Conservation (phyloP, 495 filamentous ascomycete species). For the Filosporella fistucella region DNA sequence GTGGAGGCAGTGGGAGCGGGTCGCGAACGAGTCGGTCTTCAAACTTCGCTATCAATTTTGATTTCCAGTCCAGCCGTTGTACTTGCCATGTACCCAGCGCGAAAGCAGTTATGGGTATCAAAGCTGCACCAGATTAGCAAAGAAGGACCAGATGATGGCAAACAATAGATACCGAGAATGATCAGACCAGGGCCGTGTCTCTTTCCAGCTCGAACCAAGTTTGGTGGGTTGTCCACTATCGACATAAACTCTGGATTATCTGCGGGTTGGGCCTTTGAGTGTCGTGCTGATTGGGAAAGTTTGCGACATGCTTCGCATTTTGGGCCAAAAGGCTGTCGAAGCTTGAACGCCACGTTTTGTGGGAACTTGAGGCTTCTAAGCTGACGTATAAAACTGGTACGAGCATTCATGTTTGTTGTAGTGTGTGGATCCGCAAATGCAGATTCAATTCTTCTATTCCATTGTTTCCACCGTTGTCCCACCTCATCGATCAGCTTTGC, state of each 20-base stretch:
- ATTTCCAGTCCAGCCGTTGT: slow-evolving; percentile 90
- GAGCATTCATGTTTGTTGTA: slow-evolving; percentile 15
- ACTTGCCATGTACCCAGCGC: slow-evolving; percentile 92
- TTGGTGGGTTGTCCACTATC: slow-evolving; percentile 79
- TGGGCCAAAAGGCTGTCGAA: not conserved
- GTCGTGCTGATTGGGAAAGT: slow-evolving; percentile 15
- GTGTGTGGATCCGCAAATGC: not conserved
- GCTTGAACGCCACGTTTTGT: not conserved
- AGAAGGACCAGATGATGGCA: not conserved
- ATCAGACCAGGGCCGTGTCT: slow-evolving; percentile 80
- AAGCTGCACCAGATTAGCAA: slow-evolving; percentile 41
- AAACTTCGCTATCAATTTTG: slow-evolving; percentile 79
- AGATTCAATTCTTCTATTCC: too few relatives aligned
- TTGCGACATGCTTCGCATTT: slow-evolving; percentile 18
- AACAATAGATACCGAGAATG: slow-evolving; percentile 54
- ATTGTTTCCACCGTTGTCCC: too few relatives aligned
- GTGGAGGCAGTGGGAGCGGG: slow-evolving; percentile 83
- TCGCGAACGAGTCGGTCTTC: slow-evolving; percentile 83
- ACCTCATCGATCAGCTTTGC: too few relatives aligned
- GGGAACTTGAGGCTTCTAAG: not conserved
- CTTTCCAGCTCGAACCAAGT: slow-evolving; percentile 64
- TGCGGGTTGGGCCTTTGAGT: slow-evolving; percentile 32
- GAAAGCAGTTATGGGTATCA: slow-evolving; percentile 91
- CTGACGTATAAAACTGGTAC: slow-evolving; percentile 7
- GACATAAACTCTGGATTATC: slow-evolving; percentile 73